phyloP scores from a whole-genome alignment of 202 grass and related monocot species.

The Brachypodium distachyon region DNA sequence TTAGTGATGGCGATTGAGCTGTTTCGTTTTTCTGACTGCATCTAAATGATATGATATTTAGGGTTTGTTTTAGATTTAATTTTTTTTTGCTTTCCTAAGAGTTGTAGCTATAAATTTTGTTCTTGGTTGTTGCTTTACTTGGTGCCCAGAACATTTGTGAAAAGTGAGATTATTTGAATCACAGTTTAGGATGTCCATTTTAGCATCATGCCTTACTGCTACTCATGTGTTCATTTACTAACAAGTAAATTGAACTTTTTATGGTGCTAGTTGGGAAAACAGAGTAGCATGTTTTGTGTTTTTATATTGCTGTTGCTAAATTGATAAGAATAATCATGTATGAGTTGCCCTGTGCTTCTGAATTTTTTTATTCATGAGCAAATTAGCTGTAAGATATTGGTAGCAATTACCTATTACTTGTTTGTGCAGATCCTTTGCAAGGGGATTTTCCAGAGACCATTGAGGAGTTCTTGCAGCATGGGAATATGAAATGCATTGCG shows the following conservation, averaged over 20 bases:
- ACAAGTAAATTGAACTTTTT: background rate
- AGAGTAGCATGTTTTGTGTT: background rate
- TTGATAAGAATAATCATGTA: background rate
- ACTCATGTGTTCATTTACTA: background rate
- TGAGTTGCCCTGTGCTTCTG: background rate
- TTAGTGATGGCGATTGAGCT: background rate
- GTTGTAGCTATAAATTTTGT: background rate
- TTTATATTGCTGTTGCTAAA: conserved; percentile 6
- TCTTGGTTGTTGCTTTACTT: no score
- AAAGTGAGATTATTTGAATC: background rate
- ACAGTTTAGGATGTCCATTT: background rate
- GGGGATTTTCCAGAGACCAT: conserved; percentile 97
- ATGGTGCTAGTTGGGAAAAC: background rate
- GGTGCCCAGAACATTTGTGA: background rate
- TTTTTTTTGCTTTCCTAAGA: background rate
- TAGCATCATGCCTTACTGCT: background rate
- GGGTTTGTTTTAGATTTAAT: conserved; percentile 7
- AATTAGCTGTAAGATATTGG: background rate
- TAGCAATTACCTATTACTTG: background rate
- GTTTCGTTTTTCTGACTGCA: background rate
- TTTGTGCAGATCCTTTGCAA: conserved; percentile 76
- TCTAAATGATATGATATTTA: background rate
- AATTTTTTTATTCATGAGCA: background rate
- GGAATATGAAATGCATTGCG: conserved; percentile 97
- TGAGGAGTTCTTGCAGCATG: conserved; percentile 95